Conservation (phyloP, 257 asterid genomes). For the Solanum bulbocastanum region DNA sequence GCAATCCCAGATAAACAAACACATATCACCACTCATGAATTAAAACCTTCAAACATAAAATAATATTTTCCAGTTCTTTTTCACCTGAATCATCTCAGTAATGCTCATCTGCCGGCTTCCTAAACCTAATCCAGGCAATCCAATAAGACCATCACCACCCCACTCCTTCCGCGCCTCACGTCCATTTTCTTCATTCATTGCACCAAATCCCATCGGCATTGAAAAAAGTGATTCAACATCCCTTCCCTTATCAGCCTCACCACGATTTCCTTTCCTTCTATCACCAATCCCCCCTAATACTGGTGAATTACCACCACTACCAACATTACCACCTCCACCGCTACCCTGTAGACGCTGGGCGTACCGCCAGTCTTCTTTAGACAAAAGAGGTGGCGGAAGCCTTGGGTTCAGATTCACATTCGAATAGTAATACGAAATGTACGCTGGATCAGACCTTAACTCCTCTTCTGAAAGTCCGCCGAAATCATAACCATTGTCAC, state of each 20-base stretch:
- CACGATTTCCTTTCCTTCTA: slow-evolving; percentile 29
- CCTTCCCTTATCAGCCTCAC: neutral
- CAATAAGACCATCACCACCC: slow-evolving; percentile 53
- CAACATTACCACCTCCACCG: slow-evolving; percentile 12
- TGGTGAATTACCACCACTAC: slow-evolving; percentile 8
- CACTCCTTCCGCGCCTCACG: slow-evolving; percentile 32
- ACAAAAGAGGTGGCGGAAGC: slow-evolving; percentile 44
- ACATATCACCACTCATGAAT: neutral
- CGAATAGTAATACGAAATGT: slow-evolving; percentile 46
- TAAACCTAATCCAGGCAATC: slow-evolving; percentile 45
- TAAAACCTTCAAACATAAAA: neutral
- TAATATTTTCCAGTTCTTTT: neutral
- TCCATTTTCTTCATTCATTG: slow-evolving; percentile 22
- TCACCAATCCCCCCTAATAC: slow-evolving; percentile 34
- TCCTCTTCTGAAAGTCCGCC: slow-evolving; percentile 15
- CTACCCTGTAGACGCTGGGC: slow-evolving; percentile 33
- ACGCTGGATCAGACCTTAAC: slow-evolving; percentile 68
- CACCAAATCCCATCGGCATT: slow-evolving; percentile 38
- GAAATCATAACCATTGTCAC: slow-evolving; percentile 4
- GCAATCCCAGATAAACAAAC: neutral
- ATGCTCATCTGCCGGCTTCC: slow-evolving; percentile 50
- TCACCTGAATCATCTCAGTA: slow-evolving; percentile 55
- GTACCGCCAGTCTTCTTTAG: slow-evolving; percentile 42
- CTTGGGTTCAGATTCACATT: slow-evolving; percentile 68
- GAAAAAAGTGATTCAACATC: slow-evolving; percentile 32